These are phyloP conservation scores for Cutaneotrichosporon sp. DNA, from an alignment of 1,284 basidiomycete genomes.

Conservation along the genomic window DNA sequence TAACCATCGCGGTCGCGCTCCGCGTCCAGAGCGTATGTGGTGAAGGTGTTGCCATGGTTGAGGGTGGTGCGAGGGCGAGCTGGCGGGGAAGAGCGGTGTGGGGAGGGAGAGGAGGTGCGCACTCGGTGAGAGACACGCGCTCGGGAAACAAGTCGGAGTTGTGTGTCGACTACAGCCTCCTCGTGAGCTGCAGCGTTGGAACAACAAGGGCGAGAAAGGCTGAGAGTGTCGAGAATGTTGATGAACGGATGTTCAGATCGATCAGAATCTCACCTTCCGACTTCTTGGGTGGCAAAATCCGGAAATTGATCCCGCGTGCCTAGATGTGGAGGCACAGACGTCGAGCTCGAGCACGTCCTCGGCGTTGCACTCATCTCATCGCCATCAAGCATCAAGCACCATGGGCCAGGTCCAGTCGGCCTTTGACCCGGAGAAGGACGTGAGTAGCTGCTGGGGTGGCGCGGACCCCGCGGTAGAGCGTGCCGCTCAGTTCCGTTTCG, in stretches of 20 bases:
- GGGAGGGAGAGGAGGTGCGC: neutral
- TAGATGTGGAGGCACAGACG: neutral
- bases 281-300: neutral
- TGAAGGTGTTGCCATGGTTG: neutral
- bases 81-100: neutral
- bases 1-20: constrained; percentile 11
- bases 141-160: too few relatives aligned
- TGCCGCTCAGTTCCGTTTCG: too few relatives aligned
- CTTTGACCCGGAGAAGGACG: constrained; percentile 27
- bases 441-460: too few relatives aligned
- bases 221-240: too few relatives aligned
- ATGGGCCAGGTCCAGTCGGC: constrained; percentile 42
- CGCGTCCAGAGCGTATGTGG: neutral
- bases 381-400: constrained; percentile 4
- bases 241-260: too few relatives aligned
- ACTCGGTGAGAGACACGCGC: too few relatives aligned
- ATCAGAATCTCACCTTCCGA: neutral
- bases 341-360: neutral
- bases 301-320: neutral
- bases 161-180: too few relatives aligned
- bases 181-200: too few relatives aligned
- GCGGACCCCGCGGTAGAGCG: too few relatives aligned
- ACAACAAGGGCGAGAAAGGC: too few relatives aligned
- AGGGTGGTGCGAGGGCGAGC: neutral
- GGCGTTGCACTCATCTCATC: neutral